Evolutionary conservation across 106 monocot genomes (phyloP).

Genomic region (Alisma plantagoaquatica): DNA sequence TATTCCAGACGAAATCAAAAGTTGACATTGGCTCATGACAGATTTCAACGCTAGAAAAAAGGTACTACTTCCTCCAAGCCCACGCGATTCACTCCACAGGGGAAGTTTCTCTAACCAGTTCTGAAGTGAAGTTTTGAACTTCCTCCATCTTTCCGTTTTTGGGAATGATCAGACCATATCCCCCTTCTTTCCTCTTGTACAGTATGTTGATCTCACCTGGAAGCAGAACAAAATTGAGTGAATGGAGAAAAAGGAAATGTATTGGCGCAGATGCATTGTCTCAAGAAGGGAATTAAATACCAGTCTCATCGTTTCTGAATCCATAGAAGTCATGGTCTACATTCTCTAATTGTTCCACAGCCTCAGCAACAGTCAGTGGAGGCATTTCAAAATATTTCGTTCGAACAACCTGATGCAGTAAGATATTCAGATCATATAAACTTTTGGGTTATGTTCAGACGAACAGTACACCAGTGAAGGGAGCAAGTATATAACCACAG

Average conservation of each 20-base stretch:
- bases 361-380: slow-evolving; percentile 70
- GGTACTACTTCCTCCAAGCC: too few relatives aligned
- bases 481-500: too few relatives aligned
- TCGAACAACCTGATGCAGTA: slow-evolving; percentile 78
- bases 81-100: slow-evolving; percentile 20
- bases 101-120: slow-evolving; percentile 21
- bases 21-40: too few relatives aligned
- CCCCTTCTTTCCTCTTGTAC: slow-evolving; percentile 88
- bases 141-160: slow-evolving; percentile 52
- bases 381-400: slow-evolving; percentile 95
- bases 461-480: too few relatives aligned
- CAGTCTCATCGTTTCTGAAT: slow-evolving; percentile 84
- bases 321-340: slow-evolving; percentile 90
- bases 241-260: too few relatives aligned
- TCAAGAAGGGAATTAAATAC: slow-evolving; percentile 11
- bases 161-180: slow-evolving; percentile 84
- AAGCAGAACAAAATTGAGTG: slow-evolving; percentile 4
- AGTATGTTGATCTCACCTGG: slow-evolving; percentile 86
- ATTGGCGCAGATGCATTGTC: too few relatives aligned
- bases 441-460: too few relatives aligned
- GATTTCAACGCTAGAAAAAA: too few relatives aligned
- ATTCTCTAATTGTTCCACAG: slow-evolving; percentile 79
- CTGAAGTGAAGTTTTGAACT: slow-evolving; percentile 9
- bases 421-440: too few relatives aligned
- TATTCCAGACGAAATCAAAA: too few relatives aligned